Evolutionary conservation across 2,329 filamentous ascomycete species (phyloP), one percentile per base, ranked within the genome.

Genomic region (Coniosporium tulheliwenetii): DNA sequence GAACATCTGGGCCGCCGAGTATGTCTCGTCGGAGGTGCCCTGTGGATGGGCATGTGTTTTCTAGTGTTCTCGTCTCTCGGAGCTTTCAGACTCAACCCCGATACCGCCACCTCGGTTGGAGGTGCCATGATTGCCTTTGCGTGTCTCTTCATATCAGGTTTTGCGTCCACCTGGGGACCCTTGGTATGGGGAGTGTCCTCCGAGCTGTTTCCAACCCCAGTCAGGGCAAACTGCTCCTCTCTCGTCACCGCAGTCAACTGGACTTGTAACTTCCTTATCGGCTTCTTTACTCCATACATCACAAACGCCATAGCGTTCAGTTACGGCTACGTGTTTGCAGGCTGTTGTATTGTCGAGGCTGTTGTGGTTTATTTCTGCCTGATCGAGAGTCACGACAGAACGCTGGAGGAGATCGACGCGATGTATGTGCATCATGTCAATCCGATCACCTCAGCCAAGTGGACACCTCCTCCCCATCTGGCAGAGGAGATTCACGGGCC

Each of bases 351-450:
- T 13, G 64, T 73, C 0, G 80, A 72, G 0, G 72, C 75, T 0
- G 47, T 76, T 0, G 58, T 85, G 10, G 79, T 86, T 29, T 87
- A 80, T 64, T 82, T 87, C 61, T 85, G 85, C 56, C 71, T 86
- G 40, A 75, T 81, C 42, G 82, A 87, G 55, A 77, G 73, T 37
- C 77, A 82, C 52, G 81, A 79, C 40, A 72, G 81, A 5, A 78
- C 75, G 0, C 67, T 89, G 1, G 83, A 89, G 61, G 81, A 87
- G 56, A 81, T 89, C 41, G 83, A 89, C 50, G 79, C 76, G 38
- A 82, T 83, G 78, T 86, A 85, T 48, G 66, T 83, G 31, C 65
- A 79, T 39, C 63, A 63, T 19, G 76, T 84, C 13, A 72, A 64
- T 47, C 77, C 80, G 0, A 74, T 73, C 62, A 71, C 75, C 64